These are phyloP conservation scores for Talaromyces sp. DNA, from an alignment of 2,329 filamentous ascomycete genomes.

Conservation along the genomic window DNA sequence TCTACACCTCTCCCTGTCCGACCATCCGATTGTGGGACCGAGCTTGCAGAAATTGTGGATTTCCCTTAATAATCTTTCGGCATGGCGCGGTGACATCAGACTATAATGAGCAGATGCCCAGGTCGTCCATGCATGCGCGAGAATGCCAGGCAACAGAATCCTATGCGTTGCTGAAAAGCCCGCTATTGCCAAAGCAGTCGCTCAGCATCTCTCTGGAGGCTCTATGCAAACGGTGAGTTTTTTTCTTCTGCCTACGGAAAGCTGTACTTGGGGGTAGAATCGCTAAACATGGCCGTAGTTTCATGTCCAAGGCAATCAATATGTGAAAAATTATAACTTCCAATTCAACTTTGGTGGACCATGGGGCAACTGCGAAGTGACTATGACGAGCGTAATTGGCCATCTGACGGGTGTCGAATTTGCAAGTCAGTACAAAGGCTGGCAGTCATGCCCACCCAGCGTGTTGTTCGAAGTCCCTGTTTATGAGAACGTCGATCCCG, in stretches of 20 bases:
- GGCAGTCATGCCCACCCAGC: conserved; percentile 74
- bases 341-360: conserved; percentile 75
- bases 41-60: neutral
- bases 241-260: neutral
- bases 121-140: neutral
- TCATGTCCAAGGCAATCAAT: conserved; percentile 63
- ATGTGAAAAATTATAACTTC: conserved; percentile 93
- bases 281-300: conserved; percentile 47
- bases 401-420: conserved; percentile 84
- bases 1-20: neutral
- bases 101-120: neutral
- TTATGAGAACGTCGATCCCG: conserved; percentile 61
- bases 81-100: neutral
- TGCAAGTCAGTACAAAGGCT: conserved; percentile 66
- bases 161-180: conserved; percentile 83
- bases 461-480: conserved; percentile 79
- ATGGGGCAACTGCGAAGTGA: conserved; percentile 79
- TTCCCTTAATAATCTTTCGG: neutral
- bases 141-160: conserved; percentile 42
- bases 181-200: conserved; percentile 92
- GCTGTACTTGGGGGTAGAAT: conserved; percentile 14
- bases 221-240: conserved; percentile 62
- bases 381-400: conserved; percentile 89
- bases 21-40: neutral
- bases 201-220: conserved; percentile 80